A percentile compares a stretch with the other conserved stretches of the same genome.
Conservation (phyloP, 306 rosid genomes). For the Geum urbanum region DNA sequence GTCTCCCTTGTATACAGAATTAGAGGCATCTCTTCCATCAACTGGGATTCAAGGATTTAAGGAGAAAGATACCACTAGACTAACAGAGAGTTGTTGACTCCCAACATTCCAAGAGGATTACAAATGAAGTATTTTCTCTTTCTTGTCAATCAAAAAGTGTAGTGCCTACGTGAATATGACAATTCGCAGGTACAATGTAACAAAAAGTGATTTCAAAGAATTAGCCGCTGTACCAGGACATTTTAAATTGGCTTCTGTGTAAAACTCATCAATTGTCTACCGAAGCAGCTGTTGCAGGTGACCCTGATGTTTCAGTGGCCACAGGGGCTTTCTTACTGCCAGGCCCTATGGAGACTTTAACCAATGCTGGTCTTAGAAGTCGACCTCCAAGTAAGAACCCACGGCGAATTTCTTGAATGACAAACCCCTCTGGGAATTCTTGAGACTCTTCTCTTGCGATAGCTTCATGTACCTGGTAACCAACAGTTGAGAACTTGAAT, state of each 20-base stretch:
- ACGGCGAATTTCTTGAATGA: slow-evolving; percentile 65
- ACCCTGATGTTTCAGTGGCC: slow-evolving; percentile 35
- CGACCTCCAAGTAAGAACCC: slow-evolving; percentile 69
- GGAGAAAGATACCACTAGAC: neutral
- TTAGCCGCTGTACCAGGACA: slow-evolving; percentile 12
- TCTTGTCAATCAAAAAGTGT: neutral
- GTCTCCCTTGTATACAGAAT: no score
- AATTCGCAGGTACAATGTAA: neutral
- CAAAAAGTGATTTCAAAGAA: neutral
- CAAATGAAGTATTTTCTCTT: neutral
- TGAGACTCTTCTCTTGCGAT: slow-evolving; percentile 74
- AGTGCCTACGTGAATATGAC: neutral
- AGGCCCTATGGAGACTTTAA: slow-evolving; percentile 79
- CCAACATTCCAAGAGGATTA: neutral
- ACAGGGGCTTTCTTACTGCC: slow-evolving; percentile 42
- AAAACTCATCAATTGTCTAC: slow-evolving; percentile 49
- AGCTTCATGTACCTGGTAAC: slow-evolving; percentile 73
- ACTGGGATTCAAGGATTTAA: neutral
- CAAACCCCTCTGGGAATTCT: slow-evolving; percentile 70
- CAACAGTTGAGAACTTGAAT: slow-evolving; percentile 17
- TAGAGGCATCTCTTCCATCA: neutral
- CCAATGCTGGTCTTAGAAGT: slow-evolving; percentile 81
- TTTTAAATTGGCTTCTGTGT: slow-evolving; percentile 7
- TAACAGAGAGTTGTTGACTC: neutral
- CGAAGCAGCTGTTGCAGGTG: slow-evolving; percentile 54